These are phyloP conservation scores for Zymoseptoria crescenta DNA, from an alignment of 2,329 filamentous ascomycete genomes.

Conservation along the genomic window DNA sequence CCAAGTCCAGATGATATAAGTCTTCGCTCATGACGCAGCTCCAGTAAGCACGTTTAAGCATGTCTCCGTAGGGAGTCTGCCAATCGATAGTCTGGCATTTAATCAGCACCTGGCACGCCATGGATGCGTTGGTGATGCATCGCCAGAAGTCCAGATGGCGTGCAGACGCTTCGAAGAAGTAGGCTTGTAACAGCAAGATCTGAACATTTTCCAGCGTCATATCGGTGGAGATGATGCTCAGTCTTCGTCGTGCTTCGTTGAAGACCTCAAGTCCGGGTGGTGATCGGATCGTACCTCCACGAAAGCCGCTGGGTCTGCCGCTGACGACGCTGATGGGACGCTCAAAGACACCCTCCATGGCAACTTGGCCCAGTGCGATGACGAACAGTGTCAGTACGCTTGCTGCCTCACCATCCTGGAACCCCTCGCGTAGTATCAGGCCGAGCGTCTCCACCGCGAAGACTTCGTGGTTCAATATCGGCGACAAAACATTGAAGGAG, in stretches of 20 bases:
- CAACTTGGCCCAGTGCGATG: conserved; percentile 52
- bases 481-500: conserved; percentile 51
- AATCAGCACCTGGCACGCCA: conserved; percentile 50
- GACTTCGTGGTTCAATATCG: conserved; percentile 50
- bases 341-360: conserved; percentile 45
- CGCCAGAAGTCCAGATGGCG: conserved; percentile 52
- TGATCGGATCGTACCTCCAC: conserved; percentile 42
- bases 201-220: conserved; percentile 54
- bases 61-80: conserved; percentile 41
- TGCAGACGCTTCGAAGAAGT: conserved; percentile 21
- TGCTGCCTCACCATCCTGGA: conserved; percentile 41
- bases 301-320: conserved; percentile 45
- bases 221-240: conserved; percentile 50
- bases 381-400: conserved; percentile 51
- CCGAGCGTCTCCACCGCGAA: conserved; percentile 45
- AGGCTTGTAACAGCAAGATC: conserved; percentile 48
- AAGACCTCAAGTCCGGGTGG: conserved; percentile 54
- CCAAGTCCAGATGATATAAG: conserved; percentile 51
- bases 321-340: conserved; percentile 39
- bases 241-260: conserved; percentile 54
- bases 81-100: conserved; percentile 42
- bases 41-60: conserved; percentile 51
- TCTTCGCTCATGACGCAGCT: conserved; percentile 46
- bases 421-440: conserved; percentile 41
- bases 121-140: conserved; percentile 48